Evolutionary conservation across 306 rosid genomes (phyloP).

Genomic region (Prosopis cineraria): DNA sequence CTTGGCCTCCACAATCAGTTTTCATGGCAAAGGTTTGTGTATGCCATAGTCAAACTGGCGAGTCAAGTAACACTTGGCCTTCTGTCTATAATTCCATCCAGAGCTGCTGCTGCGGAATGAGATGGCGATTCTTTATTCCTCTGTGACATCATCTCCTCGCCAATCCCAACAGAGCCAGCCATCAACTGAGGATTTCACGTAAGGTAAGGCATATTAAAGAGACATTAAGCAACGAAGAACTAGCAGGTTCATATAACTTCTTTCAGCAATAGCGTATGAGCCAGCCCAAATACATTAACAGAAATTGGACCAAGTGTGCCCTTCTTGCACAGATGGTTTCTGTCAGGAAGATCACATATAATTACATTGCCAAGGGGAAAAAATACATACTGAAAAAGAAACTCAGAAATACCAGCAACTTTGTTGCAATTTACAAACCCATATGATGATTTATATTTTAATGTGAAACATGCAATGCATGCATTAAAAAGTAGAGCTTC

Average conservation of each 20-base stretch:
- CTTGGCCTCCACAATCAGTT: background rate
- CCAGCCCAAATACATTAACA: background rate
- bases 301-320: background rate
- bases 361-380: background rate
- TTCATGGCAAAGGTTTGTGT: background rate
- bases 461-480: background rate
- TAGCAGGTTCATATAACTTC: conserved; percentile 16
- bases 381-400: background rate
- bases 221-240: conserved; percentile 1
- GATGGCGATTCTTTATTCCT: conserved; percentile 32
- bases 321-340: conserved; percentile 24
- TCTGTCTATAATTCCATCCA: background rate
- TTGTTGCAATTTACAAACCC: background rate
- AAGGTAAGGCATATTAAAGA: background rate
- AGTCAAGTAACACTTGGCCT: conserved; percentile 18
- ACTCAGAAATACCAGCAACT: conserved; percentile 1
- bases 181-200: conserved; percentile 42
- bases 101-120: conserved; percentile 20
- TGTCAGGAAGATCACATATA: background rate
- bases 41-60: background rate
- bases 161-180: conserved; percentile 36
- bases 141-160: conserved; percentile 58
- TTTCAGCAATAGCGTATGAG: background rate
- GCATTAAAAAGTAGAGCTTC: background rate
- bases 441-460: background rate